Conservation (phyloP, 129 eudicot species). For the Saussurea involucrata region DNA sequence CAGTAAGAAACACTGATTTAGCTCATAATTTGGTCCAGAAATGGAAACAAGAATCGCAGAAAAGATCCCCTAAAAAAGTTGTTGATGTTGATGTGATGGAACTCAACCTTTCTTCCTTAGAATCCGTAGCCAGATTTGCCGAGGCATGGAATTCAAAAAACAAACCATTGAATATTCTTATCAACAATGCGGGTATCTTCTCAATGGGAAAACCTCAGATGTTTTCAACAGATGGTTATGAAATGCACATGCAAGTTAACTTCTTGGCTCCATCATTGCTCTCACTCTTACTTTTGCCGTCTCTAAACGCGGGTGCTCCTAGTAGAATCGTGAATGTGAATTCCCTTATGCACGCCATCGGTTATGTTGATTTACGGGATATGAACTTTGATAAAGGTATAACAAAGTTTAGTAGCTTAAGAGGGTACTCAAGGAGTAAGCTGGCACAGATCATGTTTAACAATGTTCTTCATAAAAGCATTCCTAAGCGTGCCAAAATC, state of each 20-base stretch:
- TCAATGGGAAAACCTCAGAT: constrained; percentile 34
- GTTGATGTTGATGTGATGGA: constrained; percentile 34
- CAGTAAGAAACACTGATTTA: constrained; percentile 28
- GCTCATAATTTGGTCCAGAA: constrained; percentile 29
- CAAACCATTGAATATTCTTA: constrained; percentile 31
- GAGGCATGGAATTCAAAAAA: constrained; percentile 29
- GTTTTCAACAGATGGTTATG: constrained; percentile 33
- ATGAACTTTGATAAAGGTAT: constrained; percentile 26
- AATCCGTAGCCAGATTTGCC: constrained; percentile 31
- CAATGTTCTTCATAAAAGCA: constrained; percentile 35
- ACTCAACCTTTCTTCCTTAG: constrained; percentile 34
- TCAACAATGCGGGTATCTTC: constrained; percentile 48
- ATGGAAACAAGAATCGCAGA: constrained; percentile 21
- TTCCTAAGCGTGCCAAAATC: constrained; percentile 25
- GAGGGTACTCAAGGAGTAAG: constrained; percentile 49
- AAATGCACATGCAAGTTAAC: constrained; percentile 45
- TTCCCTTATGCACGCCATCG: constrained; percentile 37
- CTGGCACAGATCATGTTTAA: constrained; percentile 48
- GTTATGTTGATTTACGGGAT: constrained; percentile 34
- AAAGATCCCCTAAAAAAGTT: not conserved
- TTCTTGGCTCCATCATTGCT: constrained; percentile 43
- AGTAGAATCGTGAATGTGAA: constrained; percentile 41
- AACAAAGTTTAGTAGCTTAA: constrained; percentile 26
- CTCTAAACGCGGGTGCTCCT: constrained; percentile 27
- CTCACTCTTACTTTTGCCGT: constrained; percentile 31